Evolutionary conservation across 768 basidiomycete species (phyloP).

Genomic region (Rhodotorula kratochvilovae): DNA sequence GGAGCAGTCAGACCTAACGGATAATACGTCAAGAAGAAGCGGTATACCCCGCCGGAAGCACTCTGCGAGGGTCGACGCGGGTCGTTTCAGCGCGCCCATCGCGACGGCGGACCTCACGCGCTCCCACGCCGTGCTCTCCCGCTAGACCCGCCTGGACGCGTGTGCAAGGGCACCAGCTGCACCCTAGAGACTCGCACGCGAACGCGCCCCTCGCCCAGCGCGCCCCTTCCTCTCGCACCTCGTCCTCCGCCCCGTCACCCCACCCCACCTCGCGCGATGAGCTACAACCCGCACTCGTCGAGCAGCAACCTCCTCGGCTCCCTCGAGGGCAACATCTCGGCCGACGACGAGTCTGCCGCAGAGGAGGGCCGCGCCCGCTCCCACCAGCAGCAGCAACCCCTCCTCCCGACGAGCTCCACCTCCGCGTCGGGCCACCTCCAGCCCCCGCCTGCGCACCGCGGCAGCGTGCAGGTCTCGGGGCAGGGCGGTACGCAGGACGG

Average conservation of each 20-base stretch:
- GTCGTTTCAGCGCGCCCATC: no score
- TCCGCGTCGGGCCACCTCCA: no score
- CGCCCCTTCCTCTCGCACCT: not conserved
- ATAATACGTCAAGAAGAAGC: no score
- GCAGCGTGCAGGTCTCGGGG: not conserved
- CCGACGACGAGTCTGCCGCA: conserved; percentile 27
- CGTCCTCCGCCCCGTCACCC: no score
- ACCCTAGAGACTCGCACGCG: no score
- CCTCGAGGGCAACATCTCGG: conserved; percentile 25
- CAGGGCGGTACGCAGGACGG: not conserved
- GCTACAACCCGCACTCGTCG: conserved; percentile 30
- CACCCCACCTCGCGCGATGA: not conserved
- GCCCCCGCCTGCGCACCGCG: not conserved
- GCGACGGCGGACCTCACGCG: no score
- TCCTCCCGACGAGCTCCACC: not conserved
- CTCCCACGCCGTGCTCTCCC: no score
- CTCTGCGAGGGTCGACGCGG: no score
- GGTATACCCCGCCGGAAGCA: no score
- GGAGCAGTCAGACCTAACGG: no score
- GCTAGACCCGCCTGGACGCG: no score
- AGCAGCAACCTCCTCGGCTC: conserved; percentile 21
- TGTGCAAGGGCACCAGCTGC: no score
- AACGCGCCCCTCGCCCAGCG: not conserved
- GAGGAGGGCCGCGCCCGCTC: not conserved
- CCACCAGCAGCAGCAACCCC: not conserved